A percentile compares a stretch with the other conserved stretches of the same genome.
phyloP scores from a whole-genome alignment of 2,329 filamentous ascomycete species.

The Sporothrix inflata region DNA sequence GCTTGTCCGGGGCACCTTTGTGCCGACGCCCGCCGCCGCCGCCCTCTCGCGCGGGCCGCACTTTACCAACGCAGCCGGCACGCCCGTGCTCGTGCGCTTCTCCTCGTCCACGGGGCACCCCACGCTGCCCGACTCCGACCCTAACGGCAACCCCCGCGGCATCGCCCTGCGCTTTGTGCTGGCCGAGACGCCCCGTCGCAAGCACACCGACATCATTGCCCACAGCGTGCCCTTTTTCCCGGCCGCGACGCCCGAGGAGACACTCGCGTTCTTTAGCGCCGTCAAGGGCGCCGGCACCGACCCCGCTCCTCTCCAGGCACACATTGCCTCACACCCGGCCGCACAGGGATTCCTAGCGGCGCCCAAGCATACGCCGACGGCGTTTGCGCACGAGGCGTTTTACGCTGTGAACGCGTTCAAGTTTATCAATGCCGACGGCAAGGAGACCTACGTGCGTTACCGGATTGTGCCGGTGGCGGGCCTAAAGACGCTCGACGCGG shows the following conservation, averaged over 20 bases:
- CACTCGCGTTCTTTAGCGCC: slow-evolving; percentile 53
- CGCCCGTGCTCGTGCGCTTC: slow-evolving; percentile 54
- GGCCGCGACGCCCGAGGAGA: slow-evolving; percentile 54
- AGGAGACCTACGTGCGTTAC: slow-evolving; percentile 53
- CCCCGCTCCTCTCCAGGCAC: slow-evolving; percentile 45
- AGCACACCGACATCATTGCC: slow-evolving; percentile 60
- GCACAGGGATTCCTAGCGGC: slow-evolving; percentile 52
- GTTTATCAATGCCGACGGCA: slow-evolving; percentile 46
- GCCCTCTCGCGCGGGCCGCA: slow-evolving; percentile 53
- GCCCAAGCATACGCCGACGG: slow-evolving; percentile 54
- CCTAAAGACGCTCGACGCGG: slow-evolving; percentile 44
- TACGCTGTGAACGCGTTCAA: slow-evolving; percentile 55
- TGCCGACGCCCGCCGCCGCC: slow-evolving; percentile 48
- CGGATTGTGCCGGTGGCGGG: slow-evolving; percentile 52
- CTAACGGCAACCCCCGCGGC: slow-evolving; percentile 53
- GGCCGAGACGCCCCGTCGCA: slow-evolving; percentile 42
- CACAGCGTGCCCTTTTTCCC: slow-evolving; percentile 59
- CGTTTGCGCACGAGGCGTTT: slow-evolving; percentile 53
- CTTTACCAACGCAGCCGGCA: slow-evolving; percentile 47
- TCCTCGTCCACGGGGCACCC: slow-evolving; percentile 56
- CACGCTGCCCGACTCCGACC: slow-evolving; percentile 52
- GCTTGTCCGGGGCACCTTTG: slow-evolving; percentile 57
- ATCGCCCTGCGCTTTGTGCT: slow-evolving; percentile 54
- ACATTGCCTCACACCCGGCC: slow-evolving; percentile 50
- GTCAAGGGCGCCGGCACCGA: slow-evolving; percentile 42